These are phyloP conservation scores for Lantana camara DNA, from an alignment of 257 asterid species.

Conservation along the genomic window DNA sequence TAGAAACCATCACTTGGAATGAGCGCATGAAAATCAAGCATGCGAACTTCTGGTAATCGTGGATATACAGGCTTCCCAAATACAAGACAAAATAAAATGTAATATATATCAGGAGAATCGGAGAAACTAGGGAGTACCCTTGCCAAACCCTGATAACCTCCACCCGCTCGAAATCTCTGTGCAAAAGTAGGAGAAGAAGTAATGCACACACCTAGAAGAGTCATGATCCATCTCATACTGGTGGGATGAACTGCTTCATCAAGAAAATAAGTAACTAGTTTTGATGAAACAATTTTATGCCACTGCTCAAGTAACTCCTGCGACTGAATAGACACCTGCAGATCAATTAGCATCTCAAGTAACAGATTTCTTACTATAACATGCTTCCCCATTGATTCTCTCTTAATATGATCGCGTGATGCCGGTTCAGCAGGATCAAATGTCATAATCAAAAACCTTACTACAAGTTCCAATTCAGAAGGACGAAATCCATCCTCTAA, in stretches of 20 bases:
- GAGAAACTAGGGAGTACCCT: conserved; percentile 94
- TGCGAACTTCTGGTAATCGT: conserved; percentile 97
- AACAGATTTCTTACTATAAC: conserved; percentile 96
- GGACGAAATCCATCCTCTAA: conserved; percentile 96
- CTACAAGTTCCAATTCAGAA: conserved; percentile 95
- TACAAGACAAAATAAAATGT: conserved; percentile 89
- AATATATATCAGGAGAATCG: conserved; percentile 98
- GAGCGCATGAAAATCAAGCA: conserved; percentile 97
- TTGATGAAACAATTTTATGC: conserved; percentile 97
- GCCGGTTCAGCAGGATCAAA: conserved; percentile 87
- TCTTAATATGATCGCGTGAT: conserved; percentile 59
- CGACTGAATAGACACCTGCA: conserved; percentile 89
- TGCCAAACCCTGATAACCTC: conserved; percentile 93
- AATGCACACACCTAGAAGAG: conserved; percentile 97
- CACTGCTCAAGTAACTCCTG: conserved; percentile 99
- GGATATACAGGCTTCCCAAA: conserved; percentile 98
- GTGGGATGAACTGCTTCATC: conserved; percentile 99
- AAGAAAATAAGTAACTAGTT: conserved; percentile 83
- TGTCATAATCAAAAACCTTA: conserved; percentile 93
- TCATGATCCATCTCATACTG: conserved; percentile 99
- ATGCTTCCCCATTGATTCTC: conserved; percentile 98
- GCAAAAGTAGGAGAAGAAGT: conserved; percentile 93
- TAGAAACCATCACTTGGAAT: conserved; percentile 84
- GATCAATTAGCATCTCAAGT: conserved; percentile 98
- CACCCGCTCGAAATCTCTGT: conserved; percentile 89